Evolutionary conservation across 2,329 filamentous ascomycete species (phyloP).

Genomic region (Calonectria henricotiae): DNA sequence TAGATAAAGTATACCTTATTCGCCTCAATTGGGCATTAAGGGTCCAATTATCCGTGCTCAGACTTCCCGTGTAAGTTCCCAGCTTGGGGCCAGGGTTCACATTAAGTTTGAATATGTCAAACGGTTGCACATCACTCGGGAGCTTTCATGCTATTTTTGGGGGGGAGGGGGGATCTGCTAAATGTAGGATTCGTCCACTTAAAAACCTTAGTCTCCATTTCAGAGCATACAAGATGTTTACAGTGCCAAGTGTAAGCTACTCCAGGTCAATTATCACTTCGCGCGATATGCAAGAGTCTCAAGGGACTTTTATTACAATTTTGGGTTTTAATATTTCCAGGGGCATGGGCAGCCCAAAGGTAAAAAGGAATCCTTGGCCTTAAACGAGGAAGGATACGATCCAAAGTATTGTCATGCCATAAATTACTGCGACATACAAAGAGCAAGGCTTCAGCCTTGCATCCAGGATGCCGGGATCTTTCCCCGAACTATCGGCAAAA

Average conservation of each 20-base stretch:
- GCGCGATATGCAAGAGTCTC: too few species aligned
- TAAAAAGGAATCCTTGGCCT: too few species aligned
- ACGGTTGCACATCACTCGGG: constrained; percentile 9
- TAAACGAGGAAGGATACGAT: not conserved
- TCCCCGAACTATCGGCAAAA: not conserved
- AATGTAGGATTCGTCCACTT: not conserved
- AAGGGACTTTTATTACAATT: too few species aligned
- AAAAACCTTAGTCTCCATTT: constrained; percentile 6
- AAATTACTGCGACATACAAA: too few species aligned
- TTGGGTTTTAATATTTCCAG: not conserved
- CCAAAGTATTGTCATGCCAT: not conserved
- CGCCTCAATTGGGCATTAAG: not conserved
- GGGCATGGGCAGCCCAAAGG: not conserved
- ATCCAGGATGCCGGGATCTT: not conserved
- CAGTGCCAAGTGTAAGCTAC: too few species aligned
- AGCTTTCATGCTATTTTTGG: not conserved
- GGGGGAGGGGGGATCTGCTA: too few species aligned
- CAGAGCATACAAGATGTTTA: not conserved
- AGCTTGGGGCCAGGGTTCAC: not conserved
- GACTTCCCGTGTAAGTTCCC: not conserved
- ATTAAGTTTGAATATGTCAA: constrained; percentile 15
- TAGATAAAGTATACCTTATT: not conserved
- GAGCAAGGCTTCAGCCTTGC: not conserved
- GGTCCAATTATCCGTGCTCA: not conserved
- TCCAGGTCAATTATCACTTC: too few species aligned